Evolutionary conservation across 257 asterid genomes (phyloP).

Genomic region (Nicotiana knightiana): DNA sequence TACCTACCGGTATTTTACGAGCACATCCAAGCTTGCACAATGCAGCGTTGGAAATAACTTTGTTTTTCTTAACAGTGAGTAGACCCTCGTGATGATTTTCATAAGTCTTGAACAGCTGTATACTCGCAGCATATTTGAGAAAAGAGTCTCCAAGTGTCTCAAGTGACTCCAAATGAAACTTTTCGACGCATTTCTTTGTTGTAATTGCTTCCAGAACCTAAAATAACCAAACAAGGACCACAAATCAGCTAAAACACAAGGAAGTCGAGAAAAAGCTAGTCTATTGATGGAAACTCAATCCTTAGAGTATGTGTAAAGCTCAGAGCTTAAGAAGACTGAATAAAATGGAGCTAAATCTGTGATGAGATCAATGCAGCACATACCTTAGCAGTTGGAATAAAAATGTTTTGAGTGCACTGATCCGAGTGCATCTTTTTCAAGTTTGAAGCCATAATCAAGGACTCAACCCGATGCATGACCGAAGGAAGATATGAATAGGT

Average conservation of each 20-base stretch:
- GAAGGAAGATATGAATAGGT: slow-evolving; percentile 65
- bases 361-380: slow-evolving; percentile 5
- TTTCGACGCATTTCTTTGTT: slow-evolving; percentile 66
- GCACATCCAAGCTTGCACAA: slow-evolving; percentile 70
- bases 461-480: slow-evolving; percentile 76
- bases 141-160: slow-evolving; percentile 91
- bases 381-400: slow-evolving; percentile 50
- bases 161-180: slow-evolving; percentile 65
- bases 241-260: background rate
- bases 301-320: background rate
- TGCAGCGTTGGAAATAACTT: slow-evolving; percentile 45
- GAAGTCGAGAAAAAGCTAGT: background rate
- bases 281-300: background rate
- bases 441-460: slow-evolving; percentile 58
- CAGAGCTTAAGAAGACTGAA: background rate
- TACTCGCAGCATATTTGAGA: slow-evolving; percentile 65
- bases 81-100: slow-evolving; percentile 70
- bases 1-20: slow-evolving; percentile 57
- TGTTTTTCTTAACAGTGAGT: slow-evolving; percentile 45
- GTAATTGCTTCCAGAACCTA: slow-evolving; percentile 90
- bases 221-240: slow-evolving; percentile 8
- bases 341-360: background rate
- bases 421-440: slow-evolving; percentile 43
- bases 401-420: slow-evolving; percentile 37
- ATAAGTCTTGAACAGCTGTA: slow-evolving; percentile 50